Evolutionary conservation across 345 rosid genomes (phyloP).

Genomic region (Chamaenerion angustifolium): DNA sequence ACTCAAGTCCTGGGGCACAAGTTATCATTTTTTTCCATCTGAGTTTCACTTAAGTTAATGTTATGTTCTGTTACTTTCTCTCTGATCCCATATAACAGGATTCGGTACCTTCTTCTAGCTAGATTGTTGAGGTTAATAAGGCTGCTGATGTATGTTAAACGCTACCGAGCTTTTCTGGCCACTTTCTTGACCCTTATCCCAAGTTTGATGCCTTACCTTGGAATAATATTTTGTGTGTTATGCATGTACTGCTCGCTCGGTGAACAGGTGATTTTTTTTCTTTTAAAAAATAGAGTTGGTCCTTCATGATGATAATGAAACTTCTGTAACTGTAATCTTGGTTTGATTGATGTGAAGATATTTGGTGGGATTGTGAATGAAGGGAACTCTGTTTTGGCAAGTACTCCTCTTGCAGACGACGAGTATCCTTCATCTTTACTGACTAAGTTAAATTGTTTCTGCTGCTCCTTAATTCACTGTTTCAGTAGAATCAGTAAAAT

Average conservation of each 20-base stretch:
- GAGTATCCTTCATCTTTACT: constrained; percentile 61
- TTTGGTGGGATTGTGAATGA: constrained; percentile 92
- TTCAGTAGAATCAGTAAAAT: not conserved
- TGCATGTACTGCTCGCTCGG: constrained; percentile 93
- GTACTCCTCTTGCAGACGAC: constrained; percentile 46
- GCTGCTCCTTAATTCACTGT: no score
- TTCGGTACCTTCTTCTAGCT: constrained; percentile 93
- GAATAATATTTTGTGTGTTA: constrained; percentile 69
- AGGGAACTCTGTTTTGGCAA: constrained; percentile 51
- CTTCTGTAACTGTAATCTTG: constrained; percentile 7
- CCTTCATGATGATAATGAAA: no score
- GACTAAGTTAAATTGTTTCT: no score
- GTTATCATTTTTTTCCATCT: not conserved
- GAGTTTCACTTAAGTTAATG: not conserved
- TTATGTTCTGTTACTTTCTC: not conserved
- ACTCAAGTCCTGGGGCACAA: not conserved
- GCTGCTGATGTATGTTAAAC: constrained; percentile 61
- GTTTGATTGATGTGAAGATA: constrained; percentile 24
- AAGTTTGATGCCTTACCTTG: constrained; percentile 91
- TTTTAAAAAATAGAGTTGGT: not conserved
- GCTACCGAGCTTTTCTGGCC: constrained; percentile 77
- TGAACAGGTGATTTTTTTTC: constrained; percentile 69
- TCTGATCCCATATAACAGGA: constrained; percentile 30
- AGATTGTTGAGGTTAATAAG: constrained; percentile 87
- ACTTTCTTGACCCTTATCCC: constrained; percentile 86